Percentiles rank a stretch among this genome's conserved stretches.
Conservation (phyloP, 306 rosid species). For the Mimosa pudica region DNA sequence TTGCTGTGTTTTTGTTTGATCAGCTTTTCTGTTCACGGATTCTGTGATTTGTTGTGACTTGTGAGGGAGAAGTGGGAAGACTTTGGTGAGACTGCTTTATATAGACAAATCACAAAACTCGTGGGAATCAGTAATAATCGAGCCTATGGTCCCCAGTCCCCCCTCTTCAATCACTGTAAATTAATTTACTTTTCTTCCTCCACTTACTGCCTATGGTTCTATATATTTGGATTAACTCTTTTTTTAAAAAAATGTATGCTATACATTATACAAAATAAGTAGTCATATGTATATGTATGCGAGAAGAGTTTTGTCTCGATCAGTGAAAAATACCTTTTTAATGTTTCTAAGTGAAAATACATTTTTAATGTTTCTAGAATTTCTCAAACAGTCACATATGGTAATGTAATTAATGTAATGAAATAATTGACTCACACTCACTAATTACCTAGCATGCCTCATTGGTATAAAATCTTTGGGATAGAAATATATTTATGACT, state of each 20-base stretch:
- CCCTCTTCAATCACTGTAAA: neutral
- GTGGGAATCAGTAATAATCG: neutral
- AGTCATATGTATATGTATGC: too few species aligned
- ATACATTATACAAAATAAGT: too few species aligned
- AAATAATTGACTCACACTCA: neutral
- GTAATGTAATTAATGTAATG: neutral
- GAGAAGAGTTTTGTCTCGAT: too few species aligned
- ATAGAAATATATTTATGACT: neutral
- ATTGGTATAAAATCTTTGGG: neutral
- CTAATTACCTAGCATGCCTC: neutral
- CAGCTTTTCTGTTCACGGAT: neutral
- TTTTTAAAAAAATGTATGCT: too few species aligned
- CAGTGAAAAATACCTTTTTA: too few species aligned
- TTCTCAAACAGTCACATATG: too few species aligned
- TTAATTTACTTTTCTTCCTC: neutral
- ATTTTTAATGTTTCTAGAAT: too few species aligned
- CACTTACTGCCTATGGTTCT: neutral
- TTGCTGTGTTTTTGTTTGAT: constrained; percentile 6
- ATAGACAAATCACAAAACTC: constrained; percentile 28
- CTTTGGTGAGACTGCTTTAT: neutral
- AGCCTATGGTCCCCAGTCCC: neutral
- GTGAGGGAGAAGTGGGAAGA: constrained; percentile 19
- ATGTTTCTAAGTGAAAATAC: too few species aligned
- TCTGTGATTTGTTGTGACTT: constrained; percentile 2
- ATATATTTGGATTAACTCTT: too few species aligned